These are phyloP conservation scores for Nigrospora oryzae DNA, from an alignment of 2,329 filamentous ascomycete genomes.

Conservation along the genomic window DNA sequence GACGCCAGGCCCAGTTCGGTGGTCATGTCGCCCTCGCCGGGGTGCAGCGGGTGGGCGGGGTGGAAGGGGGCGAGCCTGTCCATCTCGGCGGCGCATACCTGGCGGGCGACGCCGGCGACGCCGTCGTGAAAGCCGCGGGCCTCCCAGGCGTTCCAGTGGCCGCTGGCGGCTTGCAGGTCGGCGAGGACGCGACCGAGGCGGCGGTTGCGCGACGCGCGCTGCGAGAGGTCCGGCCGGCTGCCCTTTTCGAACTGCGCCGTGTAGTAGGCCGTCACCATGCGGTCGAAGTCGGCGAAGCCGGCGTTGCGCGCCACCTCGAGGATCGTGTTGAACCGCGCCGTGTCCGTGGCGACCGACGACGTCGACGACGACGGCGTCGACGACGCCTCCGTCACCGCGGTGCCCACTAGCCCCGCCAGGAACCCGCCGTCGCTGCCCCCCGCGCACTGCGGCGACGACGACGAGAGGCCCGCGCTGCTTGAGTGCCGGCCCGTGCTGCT, in stretches of 20 bases:
- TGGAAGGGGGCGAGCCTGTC: not conserved
- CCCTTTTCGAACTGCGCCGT: not conserved
- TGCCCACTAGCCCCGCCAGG: not conserved
- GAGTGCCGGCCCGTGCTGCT: not conserved
- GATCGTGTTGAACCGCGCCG: not conserved
- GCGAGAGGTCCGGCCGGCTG: not conserved
- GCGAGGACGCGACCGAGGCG: not conserved
- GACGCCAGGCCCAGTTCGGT: not conserved
- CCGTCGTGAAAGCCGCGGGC: not conserved
- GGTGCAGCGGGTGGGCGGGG: not conserved
- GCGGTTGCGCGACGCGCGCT: not conserved
- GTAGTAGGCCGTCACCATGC: conserved; percentile 1
- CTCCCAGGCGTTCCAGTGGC: not conserved
- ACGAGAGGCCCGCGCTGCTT: not conserved
- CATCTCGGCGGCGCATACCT: not conserved
- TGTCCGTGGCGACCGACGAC: not conserved
- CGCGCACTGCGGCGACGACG: not conserved
- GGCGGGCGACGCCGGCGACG: not conserved
- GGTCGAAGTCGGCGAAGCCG: not conserved
- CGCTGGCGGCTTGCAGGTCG: not conserved
- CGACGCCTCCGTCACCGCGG: not conserved
- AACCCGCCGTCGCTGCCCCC: not conserved
- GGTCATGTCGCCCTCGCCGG: not conserved
- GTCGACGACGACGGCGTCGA: not conserved
- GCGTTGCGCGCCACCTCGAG: not conserved